Base-by-base conservation (phyloP, 371 early-diverging fungal species). In the Circinella minor region DNA sequence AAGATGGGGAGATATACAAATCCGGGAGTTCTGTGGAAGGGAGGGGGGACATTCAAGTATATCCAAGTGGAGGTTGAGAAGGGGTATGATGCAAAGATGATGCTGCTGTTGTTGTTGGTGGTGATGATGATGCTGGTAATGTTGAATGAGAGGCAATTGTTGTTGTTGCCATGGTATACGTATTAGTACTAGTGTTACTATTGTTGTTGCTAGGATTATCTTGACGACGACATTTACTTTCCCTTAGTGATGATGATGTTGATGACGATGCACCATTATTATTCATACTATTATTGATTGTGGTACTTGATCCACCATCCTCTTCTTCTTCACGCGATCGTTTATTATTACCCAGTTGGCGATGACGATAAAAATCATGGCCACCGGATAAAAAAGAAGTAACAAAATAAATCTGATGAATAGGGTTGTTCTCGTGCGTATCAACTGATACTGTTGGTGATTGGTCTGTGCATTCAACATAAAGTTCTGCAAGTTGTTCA, bases 401-500 rank as follows among this genome's bases (percentile, higher is more conserved):
- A 18, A 76, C 37, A 27, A 65, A 67, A 34, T 74, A 68, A 18
- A 78, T 57, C 17, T 74, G 74, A 20, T 51, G 70, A n/a, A 70
- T n/a, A 15, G 51, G 51, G 15, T 51, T 63, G 43, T 60, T 37
- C 39, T 71, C 70, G 36, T 73, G 9, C 1, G 47, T 47, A 15
- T 9, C 47, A 15, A 15, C 47, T 47, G 51, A 17, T 13, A 15
- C 8, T 13, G 51, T 5, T 13, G 51, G 7, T 5, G 51, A 51
- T 27, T 55, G 61, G 59, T 74, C 68, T 36, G 69, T 70, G 62
- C 68, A 64, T 34, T 63, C 61, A 11, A 81, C 69, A 55, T 63
- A 38, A 48, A 79, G 73, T 49, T 70, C 61, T 4, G 62, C 43
- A 11, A 82, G 47, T 43, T 76, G 68, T 68, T 82, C 82, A 73